Base-by-base conservation (phyloP, 129 eudicot genomes). In the Sambucus nigra region DNA sequence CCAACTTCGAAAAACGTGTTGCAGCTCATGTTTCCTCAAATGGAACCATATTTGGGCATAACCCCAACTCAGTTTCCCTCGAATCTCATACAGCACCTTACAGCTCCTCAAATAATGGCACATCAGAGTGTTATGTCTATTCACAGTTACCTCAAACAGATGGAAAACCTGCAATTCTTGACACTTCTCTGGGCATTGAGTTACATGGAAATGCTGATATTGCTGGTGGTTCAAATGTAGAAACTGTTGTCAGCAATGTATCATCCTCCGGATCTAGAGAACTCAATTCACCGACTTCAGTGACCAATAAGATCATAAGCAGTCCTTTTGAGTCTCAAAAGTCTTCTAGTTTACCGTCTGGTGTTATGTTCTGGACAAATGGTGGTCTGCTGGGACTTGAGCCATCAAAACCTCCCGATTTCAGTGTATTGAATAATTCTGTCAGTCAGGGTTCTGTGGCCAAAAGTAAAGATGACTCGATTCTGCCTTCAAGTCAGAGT, bases 391-490 rank as follows among this genome's bases (percentile, higher is more conserved):
- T 86, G 53, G 99, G 99, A 17, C 84, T 92, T 22, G 82, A 72
- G 64, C 99, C 99, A 35, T 92, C 99, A 23, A 92, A 92, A 57
- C 99, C 99, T 67, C 89, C 91, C 19, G 99, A 77, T 75, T 79
- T 58, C 44, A 70, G 82, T 57, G 52, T 63, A n/a, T 24, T 63
- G 47, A 71, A 76, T 54, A 15, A 15, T n/a, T 47, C 52, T 57
- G 67, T 25, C 26, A 55, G 54, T 53, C 69, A 63, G 22, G 72
- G 13, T 52, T 52, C 65, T 22, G 17, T 13, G 4, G 61, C 24
- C 56, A 65, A 60, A 47, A 49, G 51, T 53, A 59, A 51, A 51
- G 60, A 63, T 17, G 70, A 39, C n/a, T 7, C 9, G 25, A 40
- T 29, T 59, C 56, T 47, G 35, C 50, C 42, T 40, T 68, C 65